Evolutionary conservation across 2,329 filamentous ascomycete genomes (phyloP), one percentile per base, ranked within the genome.

Genomic region (Penicillium janthinellum): DNA sequence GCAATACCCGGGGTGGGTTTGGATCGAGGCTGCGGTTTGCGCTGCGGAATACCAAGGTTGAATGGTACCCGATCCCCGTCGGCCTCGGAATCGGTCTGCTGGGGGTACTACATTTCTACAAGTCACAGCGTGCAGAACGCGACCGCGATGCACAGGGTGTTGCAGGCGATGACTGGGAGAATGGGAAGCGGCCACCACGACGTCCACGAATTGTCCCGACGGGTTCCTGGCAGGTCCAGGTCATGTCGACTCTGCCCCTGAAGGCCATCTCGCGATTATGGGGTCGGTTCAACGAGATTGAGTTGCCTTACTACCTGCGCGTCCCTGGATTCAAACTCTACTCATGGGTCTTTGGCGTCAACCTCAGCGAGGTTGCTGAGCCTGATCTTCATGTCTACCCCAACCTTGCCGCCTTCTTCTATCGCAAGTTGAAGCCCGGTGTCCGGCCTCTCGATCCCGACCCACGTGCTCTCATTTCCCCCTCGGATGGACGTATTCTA

Each of bases 321-420:
- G 85, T 94, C 0, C 92, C 93, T 1, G 93, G 93, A 14, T 96
- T 97, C 80, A 94, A 91, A 75, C 85, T 97, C 1, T 97, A 97
- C 77, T 89, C 92, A 1, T 96, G 85, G 80, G 84, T 94, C 39
- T 97, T 97, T 71, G 93, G 92, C n/a, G 93, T 96, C 71, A 90
- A 90, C 74, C 84, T 99, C 59, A 85, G 89, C 60, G 95, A 99
- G 79, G 88, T 97, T 17, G 86, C 88, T 35, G 93, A 99, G 73
- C 86, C 89, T 17, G 95, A 99, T 70, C 86, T 99, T 20, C 92
- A 91, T 74, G 86, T 85, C 50, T 99, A 95, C 75, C 91, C 92
- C 20, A 99, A 99, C 73, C 86, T 99, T 42, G 92, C 94, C 5
- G 87, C 94, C 59, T 99, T 99, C 83, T 99, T 99, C 82, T 99